Evolutionary conservation across 2,329 filamentous ascomycete species (phyloP).

Genomic region (Macrophomina tecta): DNA sequence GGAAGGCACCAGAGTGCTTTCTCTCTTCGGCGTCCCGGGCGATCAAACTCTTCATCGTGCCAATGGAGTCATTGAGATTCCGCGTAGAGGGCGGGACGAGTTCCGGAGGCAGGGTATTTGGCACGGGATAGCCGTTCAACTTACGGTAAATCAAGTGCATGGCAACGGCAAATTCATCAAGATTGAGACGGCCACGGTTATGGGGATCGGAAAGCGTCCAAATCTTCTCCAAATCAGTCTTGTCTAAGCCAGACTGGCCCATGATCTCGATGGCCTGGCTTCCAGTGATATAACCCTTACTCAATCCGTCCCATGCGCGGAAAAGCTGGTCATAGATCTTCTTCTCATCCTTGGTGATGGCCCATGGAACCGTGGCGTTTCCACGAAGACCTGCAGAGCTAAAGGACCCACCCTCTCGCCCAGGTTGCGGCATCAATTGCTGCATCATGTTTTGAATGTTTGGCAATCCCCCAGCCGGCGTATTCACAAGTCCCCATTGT

Average conservation of each 20-base stretch:
- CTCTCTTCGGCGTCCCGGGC: slow-evolving; percentile 87
- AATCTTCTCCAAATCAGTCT: slow-evolving; percentile 85
- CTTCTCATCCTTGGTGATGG: slow-evolving; percentile 98
- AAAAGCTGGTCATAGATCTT: slow-evolving; percentile 95
- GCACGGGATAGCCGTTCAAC: slow-evolving; percentile 92
- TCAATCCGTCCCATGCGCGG: slow-evolving; percentile 93
- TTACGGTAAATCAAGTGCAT: slow-evolving; percentile 99
- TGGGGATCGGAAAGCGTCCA: slow-evolving; percentile 95
- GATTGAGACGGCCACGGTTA: slow-evolving; percentile 90
- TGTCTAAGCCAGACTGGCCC: slow-evolving; percentile 91
- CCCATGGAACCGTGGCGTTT: slow-evolving; percentile 96
- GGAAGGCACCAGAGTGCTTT: slow-evolving; percentile 85
- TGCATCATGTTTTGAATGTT: slow-evolving; percentile 93
- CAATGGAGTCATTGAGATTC: slow-evolving; percentile 91
- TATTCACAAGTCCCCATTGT: slow-evolving; percentile 98
- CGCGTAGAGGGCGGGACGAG: slow-evolving; percentile 92
- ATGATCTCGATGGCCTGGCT: slow-evolving; percentile 96
- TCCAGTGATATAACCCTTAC: slow-evolving; percentile 89
- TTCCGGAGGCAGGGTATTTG: slow-evolving; percentile 85
- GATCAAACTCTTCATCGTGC: slow-evolving; percentile 87
- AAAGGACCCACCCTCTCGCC: slow-evolving; percentile 79
- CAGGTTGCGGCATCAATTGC: slow-evolving; percentile 96
- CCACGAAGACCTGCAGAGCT: slow-evolving; percentile 87
- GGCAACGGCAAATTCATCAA: slow-evolving; percentile 96
- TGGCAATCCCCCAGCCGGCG: slow-evolving; percentile 84